Base-by-base conservation (phyloP, 1,284 basidiomycete genomes). In the Gymnopus androsaceus region DNA sequence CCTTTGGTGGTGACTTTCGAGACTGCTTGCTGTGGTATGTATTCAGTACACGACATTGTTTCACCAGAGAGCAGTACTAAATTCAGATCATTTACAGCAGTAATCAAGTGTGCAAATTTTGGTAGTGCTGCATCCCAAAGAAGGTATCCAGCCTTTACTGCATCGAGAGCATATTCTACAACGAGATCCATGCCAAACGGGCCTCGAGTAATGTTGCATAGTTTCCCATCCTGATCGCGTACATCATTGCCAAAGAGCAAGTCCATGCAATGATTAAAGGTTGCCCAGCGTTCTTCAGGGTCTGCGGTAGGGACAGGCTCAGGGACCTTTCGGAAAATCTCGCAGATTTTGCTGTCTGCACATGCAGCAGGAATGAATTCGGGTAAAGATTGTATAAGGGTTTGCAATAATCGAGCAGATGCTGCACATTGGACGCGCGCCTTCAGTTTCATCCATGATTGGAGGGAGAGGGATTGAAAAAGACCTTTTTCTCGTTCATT, bases 181-280 rank as follows among this genome's bases (percentile, higher is more conserved):
- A 56, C 28, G 7, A 41, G 47, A 31, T 56, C 47, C 49, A 56
- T 51, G 19, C 55, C 48, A 1, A 31, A 25, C 17, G 55, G 38
- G n/a, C 55, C 55, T n/a, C 55, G 41, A n/a, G 25, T 25, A 7
- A 50, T 33, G 31, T 51, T 51, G 27, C 17, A 11, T 6, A 50
- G 55, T 8, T 28, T 11, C 12, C 49, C 34, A 42, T 51, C 14
- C 6, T n/a, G 14, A n/a, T 42, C 40, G 30, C 15, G 37, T 5
- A 50, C 30, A 38, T 56, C 48, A 25, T 50, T n/a, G 5, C 49
- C 55, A 21, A 51, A 56, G 21, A 56, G 27, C 9, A 15, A 11
- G 48, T 50, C 34, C n/a, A 55, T 44, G 36, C 34, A 23, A 37
- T 33, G 25, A 27, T 42, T 50, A 46, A 55, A 55, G 11, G 15